Percentiles rank a stretch among this genome's conserved stretches.
These are phyloP conservation scores for Termitomyces sp. DNA, from an alignment of 768 basidiomycete genomes.

Conservation along the genomic window DNA sequence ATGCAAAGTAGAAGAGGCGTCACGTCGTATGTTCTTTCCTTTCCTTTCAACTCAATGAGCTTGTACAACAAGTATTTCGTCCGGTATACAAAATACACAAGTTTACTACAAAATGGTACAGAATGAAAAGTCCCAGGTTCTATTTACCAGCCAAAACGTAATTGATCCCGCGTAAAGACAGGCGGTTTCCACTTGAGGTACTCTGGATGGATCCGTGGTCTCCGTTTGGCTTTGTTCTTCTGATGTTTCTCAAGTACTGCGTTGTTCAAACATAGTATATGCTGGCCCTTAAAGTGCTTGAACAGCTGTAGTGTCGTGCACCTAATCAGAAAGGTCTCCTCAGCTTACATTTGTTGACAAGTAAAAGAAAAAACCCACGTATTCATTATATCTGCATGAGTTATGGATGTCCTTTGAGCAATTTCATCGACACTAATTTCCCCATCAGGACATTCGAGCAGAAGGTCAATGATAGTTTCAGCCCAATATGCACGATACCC, in stretches of 20 bases:
- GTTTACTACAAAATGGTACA: slow-evolving; percentile 14
- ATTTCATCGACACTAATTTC: slow-evolving; percentile 96
- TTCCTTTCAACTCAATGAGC: not conserved
- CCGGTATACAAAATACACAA: slow-evolving; percentile 12
- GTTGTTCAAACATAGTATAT: slow-evolving; percentile 90
- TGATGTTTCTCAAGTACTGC: slow-evolving; percentile 88
- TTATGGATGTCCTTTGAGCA: slow-evolving; percentile 92
- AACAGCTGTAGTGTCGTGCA: slow-evolving; percentile 93
- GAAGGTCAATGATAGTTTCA: slow-evolving; percentile 89
- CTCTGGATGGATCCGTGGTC: slow-evolving; percentile 76
- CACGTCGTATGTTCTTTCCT: not conserved
- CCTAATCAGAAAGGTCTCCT: slow-evolving; percentile 38
- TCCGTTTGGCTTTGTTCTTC: slow-evolving; percentile 75
- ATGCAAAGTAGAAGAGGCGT: not conserved
- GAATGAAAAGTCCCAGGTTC: slow-evolving; percentile 10
- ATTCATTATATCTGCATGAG: slow-evolving; percentile 95
- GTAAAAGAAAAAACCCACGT: slow-evolving; percentile 62
- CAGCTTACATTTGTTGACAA: not conserved
- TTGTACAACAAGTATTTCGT: slow-evolving; percentile 4
- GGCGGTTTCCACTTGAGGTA: slow-evolving; percentile 93
- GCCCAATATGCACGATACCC: slow-evolving; percentile 97
- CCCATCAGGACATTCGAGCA: slow-evolving; percentile 69
- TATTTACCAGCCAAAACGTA: slow-evolving; percentile 66
- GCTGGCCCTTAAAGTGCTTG: slow-evolving; percentile 93
- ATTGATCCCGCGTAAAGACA: slow-evolving; percentile 84